Evolutionary conservation across 768 basidiomycete species (phyloP).

Genomic region (Lactifluus rugatus): DNA sequence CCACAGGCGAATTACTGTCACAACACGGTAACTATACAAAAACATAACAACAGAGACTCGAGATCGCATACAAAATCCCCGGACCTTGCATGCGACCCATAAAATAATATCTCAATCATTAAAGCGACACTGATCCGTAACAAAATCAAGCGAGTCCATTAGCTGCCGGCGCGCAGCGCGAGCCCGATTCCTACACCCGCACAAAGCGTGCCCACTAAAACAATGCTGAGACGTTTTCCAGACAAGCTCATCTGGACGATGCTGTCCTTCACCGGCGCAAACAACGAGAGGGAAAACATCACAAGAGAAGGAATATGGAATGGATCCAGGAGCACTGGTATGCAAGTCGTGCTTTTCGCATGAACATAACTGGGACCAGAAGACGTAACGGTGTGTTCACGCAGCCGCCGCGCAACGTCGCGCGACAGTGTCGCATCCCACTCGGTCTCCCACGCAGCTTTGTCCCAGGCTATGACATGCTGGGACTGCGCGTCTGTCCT

Average conservation of each 20-base stretch:
- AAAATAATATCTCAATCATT: neutral
- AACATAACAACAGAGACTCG: neutral
- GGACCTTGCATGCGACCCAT: neutral
- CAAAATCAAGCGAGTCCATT: neutral
- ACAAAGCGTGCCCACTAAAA: constrained; percentile 35
- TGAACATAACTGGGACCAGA: neutral
- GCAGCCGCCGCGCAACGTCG: constrained; percentile 45
- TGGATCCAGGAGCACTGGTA: constrained; percentile 43
- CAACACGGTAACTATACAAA: neutral
- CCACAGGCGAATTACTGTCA: neutral
- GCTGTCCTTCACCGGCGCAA: constrained; percentile 35
- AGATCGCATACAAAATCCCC: neutral
- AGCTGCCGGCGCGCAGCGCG: constrained; percentile 19
- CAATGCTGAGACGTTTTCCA: constrained; percentile 25
- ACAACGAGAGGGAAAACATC: constrained; percentile 49
- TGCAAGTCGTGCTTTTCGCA: constrained; percentile 21
- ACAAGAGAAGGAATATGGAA: constrained; percentile 57
- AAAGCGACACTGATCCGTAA: neutral
- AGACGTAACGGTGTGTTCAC: constrained; percentile 28
- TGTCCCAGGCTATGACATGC: constrained; percentile 37
- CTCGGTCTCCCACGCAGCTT: constrained; percentile 56
- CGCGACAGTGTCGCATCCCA: constrained; percentile 53
- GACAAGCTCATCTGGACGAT: constrained; percentile 23
- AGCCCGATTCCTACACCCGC: constrained; percentile 38
- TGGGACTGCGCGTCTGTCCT: constrained; percentile 7